Evolutionary conservation across 2,329 filamentous ascomycete species (phyloP).

Genomic region (Botryotinia calthae): DNA sequence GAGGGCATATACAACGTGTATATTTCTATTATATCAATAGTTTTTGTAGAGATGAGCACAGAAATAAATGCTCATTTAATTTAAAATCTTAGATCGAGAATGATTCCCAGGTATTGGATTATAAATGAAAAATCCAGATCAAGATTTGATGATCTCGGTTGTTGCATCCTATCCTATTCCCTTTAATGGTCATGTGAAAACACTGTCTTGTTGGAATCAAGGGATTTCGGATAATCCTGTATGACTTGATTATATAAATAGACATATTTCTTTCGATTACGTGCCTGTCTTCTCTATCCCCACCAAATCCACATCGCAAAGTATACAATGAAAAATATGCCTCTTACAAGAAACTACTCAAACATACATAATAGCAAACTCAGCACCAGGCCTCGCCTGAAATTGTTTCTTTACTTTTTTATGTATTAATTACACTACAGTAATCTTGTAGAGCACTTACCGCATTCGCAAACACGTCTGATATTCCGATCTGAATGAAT

Average conservation of each 20-base stretch:
- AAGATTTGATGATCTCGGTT: background rate
- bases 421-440: too few species aligned
- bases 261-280: background rate
- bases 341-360: background rate
- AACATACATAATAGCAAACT: too few species aligned
- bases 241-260: background rate
- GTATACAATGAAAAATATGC: background rate
- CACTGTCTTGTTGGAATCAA: rapidly evolving
- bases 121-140: background rate
- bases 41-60: background rate
- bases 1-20: background rate
- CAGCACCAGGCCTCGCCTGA: too few species aligned
- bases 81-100: rapidly evolving
- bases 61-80: rapidly evolving
- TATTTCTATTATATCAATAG: background rate
- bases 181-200: background rate
- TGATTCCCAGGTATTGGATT: background rate
- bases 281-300: rapidly evolving
- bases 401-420: too few species aligned
- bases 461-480: too few species aligned
- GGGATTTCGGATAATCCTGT: background rate
- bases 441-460: too few species aligned
- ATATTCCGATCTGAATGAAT: too few species aligned
- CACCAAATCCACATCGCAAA: background rate
- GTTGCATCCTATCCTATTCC: background rate